phyloP scores from a whole-genome alignment of 1,284 basidiomycete species.

The Apiotrichum domesticum region DNA sequence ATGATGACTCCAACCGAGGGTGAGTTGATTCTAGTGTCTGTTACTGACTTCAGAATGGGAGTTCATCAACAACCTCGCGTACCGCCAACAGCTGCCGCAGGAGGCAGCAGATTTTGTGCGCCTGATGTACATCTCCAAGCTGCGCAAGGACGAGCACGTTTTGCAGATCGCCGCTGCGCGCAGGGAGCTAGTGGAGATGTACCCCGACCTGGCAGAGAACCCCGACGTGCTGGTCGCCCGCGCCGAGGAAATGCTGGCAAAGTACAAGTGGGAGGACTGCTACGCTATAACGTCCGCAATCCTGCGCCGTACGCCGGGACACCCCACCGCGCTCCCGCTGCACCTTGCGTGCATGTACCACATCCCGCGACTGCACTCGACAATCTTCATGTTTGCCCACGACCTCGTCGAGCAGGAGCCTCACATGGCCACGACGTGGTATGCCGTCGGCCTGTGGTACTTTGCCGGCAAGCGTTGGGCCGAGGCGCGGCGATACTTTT shows the following conservation, averaged over 20 bases:
- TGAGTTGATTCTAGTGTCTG: slow-evolving; percentile 36
- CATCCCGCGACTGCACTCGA: slow-evolving; percentile 79
- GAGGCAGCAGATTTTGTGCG: slow-evolving; percentile 85
- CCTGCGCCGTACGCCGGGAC: slow-evolving; percentile 68
- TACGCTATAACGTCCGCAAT: slow-evolving; percentile 84
- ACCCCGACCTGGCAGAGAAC: slow-evolving; percentile 68
- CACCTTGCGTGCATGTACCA: slow-evolving; percentile 98
- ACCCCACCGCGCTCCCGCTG: slow-evolving; percentile 78
- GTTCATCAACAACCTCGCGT: slow-evolving; percentile 80
- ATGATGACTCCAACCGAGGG: slow-evolving; percentile 93
- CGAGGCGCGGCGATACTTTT: slow-evolving; percentile 85
- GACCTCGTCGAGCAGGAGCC: slow-evolving; percentile 91
- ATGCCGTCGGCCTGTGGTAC: slow-evolving; percentile 98
- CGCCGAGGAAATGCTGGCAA: slow-evolving; percentile 81
- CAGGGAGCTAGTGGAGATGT: slow-evolving; percentile 67
- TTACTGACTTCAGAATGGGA: slow-evolving; percentile 72
- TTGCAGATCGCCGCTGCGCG: slow-evolving; percentile 72
- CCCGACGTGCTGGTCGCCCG: slow-evolving; percentile 86
- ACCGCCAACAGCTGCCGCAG: slow-evolving; percentile 64
- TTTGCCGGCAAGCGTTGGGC: slow-evolving; percentile 76
- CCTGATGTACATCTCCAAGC: slow-evolving; percentile 81
- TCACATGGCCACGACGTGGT: slow-evolving; percentile 89
- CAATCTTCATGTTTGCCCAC: slow-evolving; percentile 91
- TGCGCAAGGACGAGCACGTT: slow-evolving; percentile 83
- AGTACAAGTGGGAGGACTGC: slow-evolving; percentile 90